Percentiles rank a stretch among this genome's conserved stretches.
phyloP scores from a whole-genome alignment of 345 rosid genomes.

The Pugionium cornutum region DNA sequence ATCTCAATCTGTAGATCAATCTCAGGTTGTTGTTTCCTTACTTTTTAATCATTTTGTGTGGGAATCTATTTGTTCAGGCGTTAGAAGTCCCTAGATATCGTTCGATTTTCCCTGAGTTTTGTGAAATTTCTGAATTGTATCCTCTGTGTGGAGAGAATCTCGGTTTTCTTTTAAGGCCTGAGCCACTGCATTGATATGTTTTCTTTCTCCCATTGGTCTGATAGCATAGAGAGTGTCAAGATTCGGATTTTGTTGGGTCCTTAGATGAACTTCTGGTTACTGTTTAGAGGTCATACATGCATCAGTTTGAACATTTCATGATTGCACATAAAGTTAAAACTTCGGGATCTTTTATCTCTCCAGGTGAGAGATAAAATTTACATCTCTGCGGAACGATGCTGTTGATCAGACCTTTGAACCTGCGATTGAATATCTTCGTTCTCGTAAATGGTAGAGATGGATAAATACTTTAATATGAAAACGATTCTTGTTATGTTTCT shows the following conservation, averaged over 20 bases:
- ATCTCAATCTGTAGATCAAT: slow-evolving; percentile 31
- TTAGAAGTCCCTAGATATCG: slow-evolving; percentile 38
- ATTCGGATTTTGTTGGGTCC: not conserved
- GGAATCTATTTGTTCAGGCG: not conserved
- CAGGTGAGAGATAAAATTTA: slow-evolving; percentile 58
- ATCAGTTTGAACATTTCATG: not conserved
- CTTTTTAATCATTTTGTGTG: not conserved
- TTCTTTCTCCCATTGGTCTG: not conserved
- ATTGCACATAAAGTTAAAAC: not conserved
- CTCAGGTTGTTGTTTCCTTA: slow-evolving; percentile 45
- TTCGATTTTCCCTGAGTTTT: not conserved
- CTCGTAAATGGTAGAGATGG: slow-evolving; percentile 60
- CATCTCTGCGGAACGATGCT: slow-evolving; percentile 73
- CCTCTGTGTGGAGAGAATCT: not conserved
- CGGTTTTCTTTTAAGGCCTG: not conserved
- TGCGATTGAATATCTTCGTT: slow-evolving; percentile 57
- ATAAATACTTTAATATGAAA: slow-evolving; percentile 4
- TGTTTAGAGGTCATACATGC: not conserved
- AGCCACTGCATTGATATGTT: not conserved
- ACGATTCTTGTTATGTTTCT: not conserved
- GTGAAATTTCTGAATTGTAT: not conserved
- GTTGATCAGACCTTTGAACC: slow-evolving; percentile 78
- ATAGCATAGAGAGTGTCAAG: too few relatives aligned
- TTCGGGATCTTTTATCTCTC: slow-evolving; percentile 3
- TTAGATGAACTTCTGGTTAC: not conserved